Evolutionary conservation across 768 basidiomycete species (phyloP).

Genomic region (Udeniomyces megalosporus): DNA sequence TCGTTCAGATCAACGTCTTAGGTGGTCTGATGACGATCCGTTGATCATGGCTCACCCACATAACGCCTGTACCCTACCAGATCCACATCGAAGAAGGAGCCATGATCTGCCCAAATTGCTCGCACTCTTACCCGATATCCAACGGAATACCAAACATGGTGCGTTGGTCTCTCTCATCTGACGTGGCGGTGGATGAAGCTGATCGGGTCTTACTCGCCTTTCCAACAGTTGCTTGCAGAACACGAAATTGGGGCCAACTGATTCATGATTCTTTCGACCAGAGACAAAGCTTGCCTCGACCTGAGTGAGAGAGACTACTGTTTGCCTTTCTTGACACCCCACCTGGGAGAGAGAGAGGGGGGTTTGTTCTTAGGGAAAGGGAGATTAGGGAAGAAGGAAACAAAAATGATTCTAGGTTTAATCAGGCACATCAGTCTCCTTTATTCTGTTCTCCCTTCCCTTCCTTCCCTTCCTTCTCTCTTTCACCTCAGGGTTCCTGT

Average conservation of each 20-base stretch:
- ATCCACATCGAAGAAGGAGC: constrained; percentile 79
- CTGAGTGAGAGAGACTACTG: not conserved
- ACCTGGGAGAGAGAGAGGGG: not conserved
- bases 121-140: constrained; percentile 71
- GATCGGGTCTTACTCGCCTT: not conserved
- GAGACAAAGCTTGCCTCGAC: not conserved
- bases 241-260: constrained; percentile 2
- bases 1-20: no score
- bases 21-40: no score
- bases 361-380: not conserved
- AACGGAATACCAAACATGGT: constrained; percentile 99
- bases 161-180: constrained; percentile 18
- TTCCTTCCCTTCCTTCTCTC: not conserved
- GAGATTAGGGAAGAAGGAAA: not conserved
- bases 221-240: constrained; percentile 5
- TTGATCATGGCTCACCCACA: no score
- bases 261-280: not conserved
- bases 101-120: constrained; percentile 87
- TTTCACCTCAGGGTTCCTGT: no score
- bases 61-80: constrained; percentile 35
- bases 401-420: not conserved
- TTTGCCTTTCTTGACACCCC: not conserved
- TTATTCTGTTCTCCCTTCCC: not conserved
- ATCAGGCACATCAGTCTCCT: not conserved
- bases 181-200: not conserved